Evolutionary conservation across 371 early-diverging fungal species (phyloP).

Genomic region (Lichtheimia corymbifera): DNA sequence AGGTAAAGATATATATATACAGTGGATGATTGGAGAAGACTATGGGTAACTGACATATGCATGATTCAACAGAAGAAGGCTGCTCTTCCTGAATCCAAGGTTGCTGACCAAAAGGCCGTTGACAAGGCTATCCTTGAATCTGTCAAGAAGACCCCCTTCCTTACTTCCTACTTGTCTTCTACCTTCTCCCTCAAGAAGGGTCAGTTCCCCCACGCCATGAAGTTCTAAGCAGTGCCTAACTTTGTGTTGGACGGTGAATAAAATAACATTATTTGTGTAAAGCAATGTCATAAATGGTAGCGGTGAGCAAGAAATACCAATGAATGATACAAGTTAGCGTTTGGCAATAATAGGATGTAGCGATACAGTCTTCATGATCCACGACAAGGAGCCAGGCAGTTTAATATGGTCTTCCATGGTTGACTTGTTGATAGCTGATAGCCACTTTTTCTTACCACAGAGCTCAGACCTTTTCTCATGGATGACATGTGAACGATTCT

Average conservation of each 20-base stretch:
- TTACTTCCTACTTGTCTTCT: slow-evolving; percentile 83
- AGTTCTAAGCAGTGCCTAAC: slow-evolving; percentile 70
- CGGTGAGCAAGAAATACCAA: too few relatives aligned
- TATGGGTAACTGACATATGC: neutral
- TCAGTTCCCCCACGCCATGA: slow-evolving; percentile 90
- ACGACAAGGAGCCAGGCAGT: too few relatives aligned
- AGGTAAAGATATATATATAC: slow-evolving; percentile 29
- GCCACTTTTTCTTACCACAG: too few relatives aligned
- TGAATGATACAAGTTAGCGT: too few relatives aligned
- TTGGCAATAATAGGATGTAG: too few relatives aligned
- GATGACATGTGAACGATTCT: too few relatives aligned
- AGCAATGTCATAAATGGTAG: too few relatives aligned
- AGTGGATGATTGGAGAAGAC: neutral
- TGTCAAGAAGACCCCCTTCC: slow-evolving; percentile 80
- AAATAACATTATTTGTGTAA: too few relatives aligned
- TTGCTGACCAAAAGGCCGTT: slow-evolving; percentile 81
- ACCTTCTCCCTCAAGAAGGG: slow-evolving; percentile 92
- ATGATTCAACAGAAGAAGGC: slow-evolving; percentile 43
- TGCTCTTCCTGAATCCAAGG: slow-evolving; percentile 60
- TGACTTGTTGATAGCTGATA: too few relatives aligned
- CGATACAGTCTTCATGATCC: too few relatives aligned
- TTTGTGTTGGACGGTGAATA: slow-evolving; percentile 2
- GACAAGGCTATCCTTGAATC: slow-evolving; percentile 81
- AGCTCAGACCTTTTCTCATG: too few relatives aligned
- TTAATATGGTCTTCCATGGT: too few relatives aligned